These are phyloP conservation scores for Serendipita vermifera DNA, from an alignment of 768 basidiomycete species.

Conservation along the genomic window DNA sequence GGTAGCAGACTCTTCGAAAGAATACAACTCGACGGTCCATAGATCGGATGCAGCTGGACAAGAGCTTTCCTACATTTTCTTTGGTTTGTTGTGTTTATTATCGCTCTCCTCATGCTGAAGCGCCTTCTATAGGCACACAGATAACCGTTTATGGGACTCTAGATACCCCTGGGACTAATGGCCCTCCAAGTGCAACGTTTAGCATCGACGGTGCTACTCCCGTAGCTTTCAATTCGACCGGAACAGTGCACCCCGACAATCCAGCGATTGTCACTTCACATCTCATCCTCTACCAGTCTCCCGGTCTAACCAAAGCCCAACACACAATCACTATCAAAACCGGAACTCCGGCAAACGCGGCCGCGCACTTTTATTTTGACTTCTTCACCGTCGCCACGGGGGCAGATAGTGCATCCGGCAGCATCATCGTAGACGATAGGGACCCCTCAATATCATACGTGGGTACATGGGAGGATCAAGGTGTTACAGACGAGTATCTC, in stretches of 20 bases:
- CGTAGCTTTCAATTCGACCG: not conserved
- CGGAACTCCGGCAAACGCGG: not conserved
- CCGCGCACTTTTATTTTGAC: not conserved
- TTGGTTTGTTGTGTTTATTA: too few species aligned
- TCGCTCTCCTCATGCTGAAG: too few species aligned
- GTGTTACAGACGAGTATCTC: not conserved
- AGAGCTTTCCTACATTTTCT: not conserved
- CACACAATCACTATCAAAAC: constrained; percentile 2
- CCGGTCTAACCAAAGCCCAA: not conserved
- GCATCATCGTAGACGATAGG: not conserved
- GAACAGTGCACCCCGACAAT: not conserved
- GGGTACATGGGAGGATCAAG: not conserved
- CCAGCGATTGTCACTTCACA: not conserved
- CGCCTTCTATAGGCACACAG: not conserved
- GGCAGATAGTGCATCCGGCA: not conserved
- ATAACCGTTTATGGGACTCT: not conserved
- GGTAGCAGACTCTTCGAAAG: not conserved
- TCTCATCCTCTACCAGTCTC: not conserved
- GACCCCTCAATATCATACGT: not conserved
- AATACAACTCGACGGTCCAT: not conserved
- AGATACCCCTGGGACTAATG: not conserved
- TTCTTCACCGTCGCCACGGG: not conserved
- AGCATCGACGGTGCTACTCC: not conserved
- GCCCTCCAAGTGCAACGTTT: not conserved
- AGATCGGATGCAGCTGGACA: not conserved